Evolutionary conservation across 768 basidiomycete species (phyloP).

Genomic region (Suillus cothurnatus): DNA sequence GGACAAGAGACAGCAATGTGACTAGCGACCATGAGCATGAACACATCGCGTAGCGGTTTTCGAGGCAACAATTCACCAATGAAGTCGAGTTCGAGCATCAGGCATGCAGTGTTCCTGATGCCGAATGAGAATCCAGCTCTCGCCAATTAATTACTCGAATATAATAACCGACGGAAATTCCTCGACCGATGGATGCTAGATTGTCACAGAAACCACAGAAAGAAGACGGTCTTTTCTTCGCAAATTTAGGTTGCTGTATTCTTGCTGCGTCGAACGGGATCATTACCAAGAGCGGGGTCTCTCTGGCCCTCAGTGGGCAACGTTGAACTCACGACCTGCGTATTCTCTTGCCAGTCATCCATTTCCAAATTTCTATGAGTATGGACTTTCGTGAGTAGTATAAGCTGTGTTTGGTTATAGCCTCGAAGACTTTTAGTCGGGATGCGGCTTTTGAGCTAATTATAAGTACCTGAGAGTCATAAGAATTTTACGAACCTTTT

Average conservation of each 20-base stretch:
- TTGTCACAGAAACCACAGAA: not conserved
- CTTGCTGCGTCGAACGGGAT: not conserved
- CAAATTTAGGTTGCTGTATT: not conserved
- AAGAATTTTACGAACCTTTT: not conserved
- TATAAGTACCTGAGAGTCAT: not conserved
- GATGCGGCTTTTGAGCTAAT: not conserved
- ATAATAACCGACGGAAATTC: not conserved
- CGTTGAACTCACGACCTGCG: not conserved
- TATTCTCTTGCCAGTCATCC: not conserved
- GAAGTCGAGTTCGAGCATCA: not conserved
- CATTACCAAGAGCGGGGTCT: not conserved
- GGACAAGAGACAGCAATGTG: not conserved
- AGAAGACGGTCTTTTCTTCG: not conserved
- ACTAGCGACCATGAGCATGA: not conserved
- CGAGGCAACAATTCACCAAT: not conserved
- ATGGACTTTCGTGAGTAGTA: not conserved
- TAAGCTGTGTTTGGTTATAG: not conserved
- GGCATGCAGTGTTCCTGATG: not conserved
- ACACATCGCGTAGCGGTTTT: not conserved
- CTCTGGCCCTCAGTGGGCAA: not conserved
- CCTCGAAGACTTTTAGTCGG: not conserved
- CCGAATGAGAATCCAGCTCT: not conserved
- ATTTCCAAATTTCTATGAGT: not conserved
- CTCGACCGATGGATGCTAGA: not conserved
- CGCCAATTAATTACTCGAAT: not conserved